Percentiles rank a stretch among this genome's conserved stretches.
Conservation (phyloP, 2,329 filamentous ascomycete species). For the Calonectria montana region DNA sequence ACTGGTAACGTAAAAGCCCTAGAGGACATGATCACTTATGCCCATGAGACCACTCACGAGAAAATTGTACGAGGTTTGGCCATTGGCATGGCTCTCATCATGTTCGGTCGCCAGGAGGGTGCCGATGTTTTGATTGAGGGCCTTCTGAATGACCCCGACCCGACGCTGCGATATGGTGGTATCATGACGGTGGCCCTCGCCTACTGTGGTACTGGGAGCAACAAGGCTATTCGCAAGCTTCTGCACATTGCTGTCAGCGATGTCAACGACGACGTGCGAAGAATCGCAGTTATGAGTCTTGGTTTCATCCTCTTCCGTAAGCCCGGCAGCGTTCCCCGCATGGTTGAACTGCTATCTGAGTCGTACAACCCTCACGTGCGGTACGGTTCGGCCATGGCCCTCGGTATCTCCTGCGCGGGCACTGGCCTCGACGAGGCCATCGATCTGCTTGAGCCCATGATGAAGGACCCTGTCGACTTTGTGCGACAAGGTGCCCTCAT, state of each 20-base stretch:
- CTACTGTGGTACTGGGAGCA: conserved; percentile 97
- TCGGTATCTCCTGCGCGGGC: conserved; percentile 97
- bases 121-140: conserved; percentile 96
- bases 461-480: conserved; percentile 99
- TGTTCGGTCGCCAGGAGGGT: conserved; percentile 95
- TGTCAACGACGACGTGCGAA: conserved; percentile 96
- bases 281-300: conserved; percentile 96
- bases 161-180: conserved; percentile 93
- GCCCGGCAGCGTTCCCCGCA: conserved; percentile 94
- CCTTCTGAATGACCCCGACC: conserved; percentile 91
- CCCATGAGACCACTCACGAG: conserved; percentile 97
- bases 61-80: conserved; percentile 98
- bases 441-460: conserved; percentile 97
- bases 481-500: conserved; percentile 97
- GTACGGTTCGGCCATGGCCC: conserved; percentile 97
- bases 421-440: conserved; percentile 97
- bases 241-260: conserved; percentile 97
- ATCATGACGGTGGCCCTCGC: conserved; percentile 99
- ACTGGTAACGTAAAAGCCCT: conserved; percentile 95
- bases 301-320: conserved; percentile 99
- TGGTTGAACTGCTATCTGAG: conserved; percentile 98
- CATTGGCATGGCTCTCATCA: conserved; percentile 97
- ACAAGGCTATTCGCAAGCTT: conserved; percentile 96
- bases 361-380: conserved; percentile 99
- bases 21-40: conserved; percentile 97